Conservation (phyloP, 805 yeast species). For the Hanseniaspora hatyaiensis region DNA sequence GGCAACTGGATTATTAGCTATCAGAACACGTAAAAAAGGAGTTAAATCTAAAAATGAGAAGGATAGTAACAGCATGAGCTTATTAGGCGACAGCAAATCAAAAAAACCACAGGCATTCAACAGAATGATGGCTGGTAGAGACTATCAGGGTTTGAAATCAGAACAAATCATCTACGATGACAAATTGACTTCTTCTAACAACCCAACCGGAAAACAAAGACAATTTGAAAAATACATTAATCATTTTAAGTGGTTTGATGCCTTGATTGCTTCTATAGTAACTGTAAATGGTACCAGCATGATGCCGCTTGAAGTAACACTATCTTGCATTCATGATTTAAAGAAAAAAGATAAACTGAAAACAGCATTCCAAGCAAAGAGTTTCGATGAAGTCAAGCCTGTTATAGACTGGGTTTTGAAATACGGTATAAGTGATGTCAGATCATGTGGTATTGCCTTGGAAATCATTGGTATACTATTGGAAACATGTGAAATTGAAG, state of each 20-base stretch:
- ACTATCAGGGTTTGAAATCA: conserved; percentile 69
- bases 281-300: conserved; percentile 36
- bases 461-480: conserved; percentile 67
- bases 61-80: not conserved
- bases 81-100: not conserved
- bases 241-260: conserved; percentile 86
- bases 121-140: conserved; percentile 81
- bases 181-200: conserved; percentile 30
- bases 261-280: conserved; percentile 73
- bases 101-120: conserved; percentile 48
- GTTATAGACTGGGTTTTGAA: conserved; percentile 71
- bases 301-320: conserved; percentile 63
- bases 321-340: conserved; percentile 75
- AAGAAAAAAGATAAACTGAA: conserved; percentile 80
- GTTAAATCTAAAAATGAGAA: conserved; percentile 35
- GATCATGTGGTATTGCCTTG: conserved; percentile 48
- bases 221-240: conserved; percentile 75
- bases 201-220: conserved; percentile 51
- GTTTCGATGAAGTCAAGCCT: conserved; percentile 77
- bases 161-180: conserved; percentile 64
- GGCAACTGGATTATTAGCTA: conserved; percentile 75
- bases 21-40: conserved; percentile 69
- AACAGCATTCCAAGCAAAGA: conserved; percentile 68
- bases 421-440: conserved; percentile 62
- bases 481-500: conserved; percentile 68